Evolutionary conservation across 2,329 filamentous ascomycete species (phyloP), one percentile per base, ranked within the genome.

Genomic region (Trichoderma polysporum): DNA sequence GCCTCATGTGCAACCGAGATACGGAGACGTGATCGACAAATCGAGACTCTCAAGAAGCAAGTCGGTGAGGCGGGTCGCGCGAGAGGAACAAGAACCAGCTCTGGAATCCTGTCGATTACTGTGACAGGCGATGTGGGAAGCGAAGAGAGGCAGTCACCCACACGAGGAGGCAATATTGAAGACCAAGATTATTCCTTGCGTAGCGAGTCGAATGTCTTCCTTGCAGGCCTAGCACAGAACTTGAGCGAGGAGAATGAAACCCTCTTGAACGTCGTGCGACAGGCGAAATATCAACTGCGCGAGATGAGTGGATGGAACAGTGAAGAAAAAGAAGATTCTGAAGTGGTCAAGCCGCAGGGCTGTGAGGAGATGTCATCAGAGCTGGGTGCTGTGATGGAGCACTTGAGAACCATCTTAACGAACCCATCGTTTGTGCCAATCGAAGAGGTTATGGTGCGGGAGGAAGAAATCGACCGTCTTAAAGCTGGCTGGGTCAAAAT

Each of bases 391-490:
- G 89, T 97, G 10, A 84, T 98, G 68, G 88, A 91, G 37, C 93
- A 97, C 74, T 85, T 99, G 70, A 87, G 91, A 70, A 90, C 86
- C 2, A 87, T 99, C 41, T 83, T 99, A 52, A 97, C 93, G 9
- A 98, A 98, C 74, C 95, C 95, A 1, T 97, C 94, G 2, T 99
- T 98, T 76, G 95, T 97, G 15, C 92, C 94, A 0, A 88, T 98
- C 25, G 95, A 98, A 73, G 95, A 98, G 77, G 93, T 99, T 2
- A 90, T 96, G 74, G 81, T 93, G n/a, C 88, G 94, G 64, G 94
- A 99, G 70, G 91, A 96, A 68, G 94, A 97, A 76, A 98, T 99
- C 70, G 85, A 86, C 61, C 87, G 92, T 60, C 83, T 99, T 56
- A 88, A 92, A 64, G 87, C 91, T 65, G 93, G 94, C 17, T 97